These are phyloP conservation scores for Thymus quinquecostatus DNA, from an alignment of 257 asterid genomes.

Conservation along the genomic window DNA sequence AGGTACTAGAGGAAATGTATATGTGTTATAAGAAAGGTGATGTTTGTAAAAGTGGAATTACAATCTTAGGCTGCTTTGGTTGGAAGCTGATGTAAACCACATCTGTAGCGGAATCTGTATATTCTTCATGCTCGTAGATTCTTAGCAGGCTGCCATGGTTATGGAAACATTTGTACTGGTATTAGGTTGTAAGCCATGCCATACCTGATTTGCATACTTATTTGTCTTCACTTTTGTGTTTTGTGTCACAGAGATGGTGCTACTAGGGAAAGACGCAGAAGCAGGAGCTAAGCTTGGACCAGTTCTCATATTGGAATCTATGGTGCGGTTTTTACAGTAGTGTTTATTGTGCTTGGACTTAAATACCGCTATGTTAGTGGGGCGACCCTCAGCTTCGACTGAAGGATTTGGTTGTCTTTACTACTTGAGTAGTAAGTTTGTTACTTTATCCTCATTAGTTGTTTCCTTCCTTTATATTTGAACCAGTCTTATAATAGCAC, in stretches of 20 bases:
- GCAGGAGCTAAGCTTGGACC: constrained; percentile 71
- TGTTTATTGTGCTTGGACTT: constrained; percentile 66
- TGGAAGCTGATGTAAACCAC: neutral
- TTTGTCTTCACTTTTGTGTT: neutral
- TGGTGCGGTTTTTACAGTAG: constrained; percentile 45
- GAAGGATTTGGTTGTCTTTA: constrained; percentile 74
- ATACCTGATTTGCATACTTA: neutral
- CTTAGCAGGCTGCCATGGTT: neutral
- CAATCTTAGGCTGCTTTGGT: constrained; percentile 1
- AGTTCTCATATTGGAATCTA: constrained; percentile 24
- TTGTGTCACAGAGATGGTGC: constrained; percentile 65
- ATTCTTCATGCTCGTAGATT: neutral
- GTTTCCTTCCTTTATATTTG: constrained; percentile 20
- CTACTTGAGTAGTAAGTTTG: constrained; percentile 60
- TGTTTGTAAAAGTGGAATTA: neutral
- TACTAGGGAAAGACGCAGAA: constrained; percentile 77
- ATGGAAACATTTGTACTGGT: constrained; percentile 2
- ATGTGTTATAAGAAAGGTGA: neutral
- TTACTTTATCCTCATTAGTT: constrained; percentile 37
- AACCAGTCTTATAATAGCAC: constrained; percentile 27
- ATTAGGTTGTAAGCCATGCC: neutral
- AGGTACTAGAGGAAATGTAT: neutral
- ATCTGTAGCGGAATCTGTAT: neutral
- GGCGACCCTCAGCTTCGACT: constrained; percentile 71
- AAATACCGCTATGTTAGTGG: constrained; percentile 65